Conservation (phyloP, 805 yeast genomes). For the Wickerhamiella brachini region DNA sequence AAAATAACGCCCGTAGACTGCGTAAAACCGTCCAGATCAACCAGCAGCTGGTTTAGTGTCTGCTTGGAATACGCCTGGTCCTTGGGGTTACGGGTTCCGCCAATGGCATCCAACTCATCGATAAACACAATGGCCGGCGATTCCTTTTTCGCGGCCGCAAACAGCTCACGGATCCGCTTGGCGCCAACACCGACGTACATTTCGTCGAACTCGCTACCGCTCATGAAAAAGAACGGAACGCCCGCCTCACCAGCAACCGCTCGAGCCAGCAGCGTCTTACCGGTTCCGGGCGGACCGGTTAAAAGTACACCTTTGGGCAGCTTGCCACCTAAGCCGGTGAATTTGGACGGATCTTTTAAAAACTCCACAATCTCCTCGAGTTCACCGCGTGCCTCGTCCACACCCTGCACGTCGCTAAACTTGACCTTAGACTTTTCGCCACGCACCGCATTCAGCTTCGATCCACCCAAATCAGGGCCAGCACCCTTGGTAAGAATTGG, state of each 20-base stretch:
- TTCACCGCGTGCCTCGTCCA: conserved; percentile 96
- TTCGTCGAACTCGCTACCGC: conserved; percentile 97
- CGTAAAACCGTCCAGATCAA: conserved; percentile 84
- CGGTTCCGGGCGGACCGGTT: conserved; percentile 99
- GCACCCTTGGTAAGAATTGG: conserved; percentile 58
- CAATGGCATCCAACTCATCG: conserved; percentile 97
- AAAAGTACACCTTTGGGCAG: conserved; percentile 92
- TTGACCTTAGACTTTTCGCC: conserved; percentile 79
- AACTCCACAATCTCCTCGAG: conserved; percentile 97
- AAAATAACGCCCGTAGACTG: conserved; percentile 88
- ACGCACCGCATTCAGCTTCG: conserved; percentile 63
- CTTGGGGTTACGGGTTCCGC: conserved; percentile 92
- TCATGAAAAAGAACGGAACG: conserved; percentile 96
- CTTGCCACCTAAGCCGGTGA: conserved; percentile 94
- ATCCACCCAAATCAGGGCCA: conserved; percentile 27
- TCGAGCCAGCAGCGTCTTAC: conserved; percentile 89
- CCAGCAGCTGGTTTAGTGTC: conserved; percentile 87
- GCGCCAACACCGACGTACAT: conserved; percentile 99
- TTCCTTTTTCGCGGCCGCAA: conserved; percentile 81
- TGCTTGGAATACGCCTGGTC: conserved; percentile 98
- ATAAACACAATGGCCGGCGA: conserved; percentile 96
- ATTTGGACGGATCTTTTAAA: conserved; percentile 87
- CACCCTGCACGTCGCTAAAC: conserved; percentile 91
- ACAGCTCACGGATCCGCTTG: conserved; percentile 87
- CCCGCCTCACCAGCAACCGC: conserved; percentile 99